Base-by-base conservation (phyloP, 2,329 filamentous ascomycete genomes). In the Cladosporium velox region DNA sequence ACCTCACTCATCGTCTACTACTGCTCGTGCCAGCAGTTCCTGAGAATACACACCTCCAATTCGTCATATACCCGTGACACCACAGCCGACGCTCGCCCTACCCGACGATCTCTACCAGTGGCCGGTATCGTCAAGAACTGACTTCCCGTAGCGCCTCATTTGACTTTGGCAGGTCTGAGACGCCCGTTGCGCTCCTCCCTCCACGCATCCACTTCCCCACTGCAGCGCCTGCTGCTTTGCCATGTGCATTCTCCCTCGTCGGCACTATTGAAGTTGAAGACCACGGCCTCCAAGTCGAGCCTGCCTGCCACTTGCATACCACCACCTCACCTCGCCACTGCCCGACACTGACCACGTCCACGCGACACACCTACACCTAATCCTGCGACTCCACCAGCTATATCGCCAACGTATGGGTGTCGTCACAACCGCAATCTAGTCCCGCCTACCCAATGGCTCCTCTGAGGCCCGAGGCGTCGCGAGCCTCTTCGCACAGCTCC, bases 401-500 rank as follows among this genome's bases (percentile, higher is more conserved):
- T 21, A 28, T 24, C 35, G n/a, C 38, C n/a, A 52, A 30, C 51
- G 35, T 15, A 64, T 64, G 61, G 61, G 61, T 55, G 35, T 47
- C 34, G 35, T 41, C 34, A 44, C 35, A 38, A 55, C 38, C 32
- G 12, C 15, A 7, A 44, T 47, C 51, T 64, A 57, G 49, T 63
- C 34, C 32, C 21, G 60, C 60, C 49, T 44, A 26, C 24, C 18
- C 51, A 64, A 66, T 66, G 64, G 34, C 49, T 54, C 64, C 64
- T 38, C 21, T 55, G 32, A 49, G 64, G 32, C 64, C 64, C 4
- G 49, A 54, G n/a, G 59, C 59, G 30, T 66, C 64, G 35, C 57
- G 64, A 55, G 59, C 47, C 35, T 66, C 64, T 35, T 66, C 64
- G 47, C 70, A 44, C 64, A 68, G 47, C 66, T 70, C 51, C n/a